phyloP scores from a whole-genome alignment of 805 yeast species.

The Candida ascalaphidarum region DNA sequence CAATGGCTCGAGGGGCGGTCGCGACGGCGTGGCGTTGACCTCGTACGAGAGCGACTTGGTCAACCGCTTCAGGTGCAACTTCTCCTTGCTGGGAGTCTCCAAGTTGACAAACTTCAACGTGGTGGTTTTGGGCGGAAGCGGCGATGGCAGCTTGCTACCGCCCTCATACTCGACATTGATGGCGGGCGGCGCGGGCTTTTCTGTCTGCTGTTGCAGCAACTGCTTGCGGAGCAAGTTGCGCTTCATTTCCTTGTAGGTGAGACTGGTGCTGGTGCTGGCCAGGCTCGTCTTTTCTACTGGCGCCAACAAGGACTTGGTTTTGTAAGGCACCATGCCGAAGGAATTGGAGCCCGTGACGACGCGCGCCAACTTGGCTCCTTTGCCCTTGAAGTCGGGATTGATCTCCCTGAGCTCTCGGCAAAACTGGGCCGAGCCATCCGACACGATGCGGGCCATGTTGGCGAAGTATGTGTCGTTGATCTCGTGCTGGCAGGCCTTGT shows the following conservation, averaged over 20 bases:
- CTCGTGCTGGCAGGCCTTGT: constrained; percentile 6
- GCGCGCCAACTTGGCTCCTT: constrained; percentile 34
- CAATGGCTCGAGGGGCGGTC: constrained; percentile 24
- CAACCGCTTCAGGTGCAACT: constrained; percentile 7
- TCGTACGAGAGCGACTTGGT: constrained; percentile 33
- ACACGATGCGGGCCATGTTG: constrained; percentile 16
- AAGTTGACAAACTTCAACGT: constrained; percentile 22
- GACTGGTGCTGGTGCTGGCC: constrained; percentile 5
- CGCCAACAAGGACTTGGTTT: constrained; percentile 31
- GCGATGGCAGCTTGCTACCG: constrained; percentile 4
- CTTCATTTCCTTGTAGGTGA: constrained; percentile 28
- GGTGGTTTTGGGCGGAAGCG: constrained; percentile 12
- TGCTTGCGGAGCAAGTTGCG: constrained; percentile 13
- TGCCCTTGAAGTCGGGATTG: constrained; percentile 30
- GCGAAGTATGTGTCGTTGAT: constrained; percentile 19
- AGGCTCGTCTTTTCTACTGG: constrained; percentile 15
- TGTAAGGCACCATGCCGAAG: constrained; percentile 30
- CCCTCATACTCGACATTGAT: constrained; percentile 3
- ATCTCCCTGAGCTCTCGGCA: constrained; percentile 27
- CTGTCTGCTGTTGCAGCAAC: constrained; percentile 3
- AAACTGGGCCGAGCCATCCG: constrained; percentile 25
- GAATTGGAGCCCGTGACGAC: constrained; percentile 33
- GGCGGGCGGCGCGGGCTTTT: constrained; percentile 1
- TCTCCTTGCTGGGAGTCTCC: constrained; percentile 8
- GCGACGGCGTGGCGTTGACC: constrained; percentile 8